Evolutionary conservation across 305 asterid genomes (phyloP), one percentile per base, ranked within the genome.

Genomic region (Fraxinus nigra): DNA sequence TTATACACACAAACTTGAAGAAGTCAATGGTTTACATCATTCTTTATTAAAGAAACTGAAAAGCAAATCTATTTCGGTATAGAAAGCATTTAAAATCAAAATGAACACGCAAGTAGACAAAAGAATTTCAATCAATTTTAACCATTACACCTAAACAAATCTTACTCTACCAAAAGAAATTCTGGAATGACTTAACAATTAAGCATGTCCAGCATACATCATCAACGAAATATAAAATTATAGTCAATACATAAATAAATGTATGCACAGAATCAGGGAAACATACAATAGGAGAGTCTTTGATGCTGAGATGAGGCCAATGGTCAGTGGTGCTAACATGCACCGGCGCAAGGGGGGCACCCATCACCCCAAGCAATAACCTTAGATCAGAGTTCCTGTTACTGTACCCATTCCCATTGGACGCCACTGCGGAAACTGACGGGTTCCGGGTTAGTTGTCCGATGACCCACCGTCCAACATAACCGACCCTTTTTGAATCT

Each of bases 291-390:
- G 90, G 89, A 22, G 86, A 85, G 78, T 89, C 88, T 84, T 89
- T 89, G 76, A 89, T 84, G 85, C 89, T 85, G 79, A 84, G 89
- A 83, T 87, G 92, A 79, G 90, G 92, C 82, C 86, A 73, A 51
- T 90, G 88, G 85, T 89, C 88, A 76, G 34, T 28, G 61, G 75
- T 65, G 83, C 89, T 85, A 79, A 89, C 90, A 83, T 89, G 88
- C 85, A 89, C 90, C 11, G 92, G 91, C 0, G 90, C 89, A 6
- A 89, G 84, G 0, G 91, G 91, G 7, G 91, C 90, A 43, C 91
- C 91, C 90, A 89, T 85, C 7, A 89, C 91, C 9, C 91, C 91
- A 8, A 89, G 89, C 85, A 89, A 73, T 28, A 89, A 16, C 77
- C 92, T 84, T 84, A 89, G 86, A 67, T 67, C 74, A 28, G 74